These are phyloP conservation scores for Mycena filopes DNA, from an alignment of 768 basidiomycete species.

Conservation along the genomic window DNA sequence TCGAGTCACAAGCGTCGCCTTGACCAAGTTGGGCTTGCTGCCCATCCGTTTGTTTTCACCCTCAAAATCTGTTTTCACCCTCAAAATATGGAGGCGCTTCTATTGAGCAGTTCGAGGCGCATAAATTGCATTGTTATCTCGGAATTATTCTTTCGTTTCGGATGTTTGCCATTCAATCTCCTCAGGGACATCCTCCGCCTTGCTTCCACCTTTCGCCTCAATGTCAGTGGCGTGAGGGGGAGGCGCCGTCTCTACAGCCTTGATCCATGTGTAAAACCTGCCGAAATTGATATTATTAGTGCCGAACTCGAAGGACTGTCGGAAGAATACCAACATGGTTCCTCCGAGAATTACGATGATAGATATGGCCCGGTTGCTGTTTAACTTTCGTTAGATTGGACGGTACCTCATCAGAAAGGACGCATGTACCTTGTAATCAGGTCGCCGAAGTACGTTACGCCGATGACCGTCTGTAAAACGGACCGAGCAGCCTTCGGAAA, in stretches of 20 bases:
- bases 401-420: neutral
- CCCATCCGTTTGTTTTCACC: too few relatives aligned
- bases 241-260: constrained; percentile 47
- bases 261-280: constrained; percentile 65
- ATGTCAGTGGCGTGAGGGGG: constrained; percentile 49
- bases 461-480: constrained; percentile 85
- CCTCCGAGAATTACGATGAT: constrained; percentile 76
- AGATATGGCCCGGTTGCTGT: constrained; percentile 70
- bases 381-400: constrained; percentile 20
- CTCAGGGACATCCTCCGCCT: constrained; percentile 34
- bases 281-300: constrained; percentile 1
- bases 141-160: constrained; percentile 28
- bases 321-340: constrained; percentile 61
- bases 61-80: too few relatives aligned
- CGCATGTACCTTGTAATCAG: constrained; percentile 72
- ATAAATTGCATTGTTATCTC: neutral
- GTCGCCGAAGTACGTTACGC: constrained; percentile 82
- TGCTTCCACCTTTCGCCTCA: constrained; percentile 45
- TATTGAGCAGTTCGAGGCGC: neutral
- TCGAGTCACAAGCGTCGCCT: too few relatives aligned
- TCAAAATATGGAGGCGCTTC: too few relatives aligned
- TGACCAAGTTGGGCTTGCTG: too few relatives aligned
- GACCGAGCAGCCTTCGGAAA: constrained; percentile 74
- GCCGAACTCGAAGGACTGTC: neutral
- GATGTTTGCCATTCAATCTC: constrained; percentile 37